Percentiles rank a stretch among this genome's conserved stretches.
These are phyloP conservation scores for Phanerochaete sordida DNA, from an alignment of 768 basidiomycete species.

Conservation along the genomic window DNA sequence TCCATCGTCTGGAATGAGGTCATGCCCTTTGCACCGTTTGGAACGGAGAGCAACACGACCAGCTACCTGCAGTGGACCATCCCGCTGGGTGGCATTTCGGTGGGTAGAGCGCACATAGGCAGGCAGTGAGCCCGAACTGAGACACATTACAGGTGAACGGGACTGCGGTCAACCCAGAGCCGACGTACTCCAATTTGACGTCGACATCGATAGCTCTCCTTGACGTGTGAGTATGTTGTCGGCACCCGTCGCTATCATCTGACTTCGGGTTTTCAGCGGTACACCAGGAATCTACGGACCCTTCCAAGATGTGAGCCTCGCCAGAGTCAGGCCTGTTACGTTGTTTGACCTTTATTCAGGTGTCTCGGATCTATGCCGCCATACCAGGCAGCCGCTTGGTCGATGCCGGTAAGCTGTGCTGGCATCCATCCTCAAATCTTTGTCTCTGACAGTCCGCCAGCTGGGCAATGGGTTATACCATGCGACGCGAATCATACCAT, in stretches of 20 bases:
- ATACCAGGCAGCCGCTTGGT: conserved; percentile 69
- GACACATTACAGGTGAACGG: conserved; percentile 47
- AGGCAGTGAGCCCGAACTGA: not conserved
- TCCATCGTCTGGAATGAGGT: conserved; percentile 73
- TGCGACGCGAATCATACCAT: conserved; percentile 59
- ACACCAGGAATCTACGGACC: conserved; percentile 71
- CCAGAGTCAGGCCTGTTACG: not conserved
- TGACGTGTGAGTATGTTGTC: conserved; percentile 54
- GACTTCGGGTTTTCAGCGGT: conserved; percentile 41
- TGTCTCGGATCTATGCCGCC: conserved; percentile 57
- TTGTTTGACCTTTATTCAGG: conserved; percentile 36
- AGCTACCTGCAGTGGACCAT: conserved; percentile 80
- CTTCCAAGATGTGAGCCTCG: conserved; percentile 61
- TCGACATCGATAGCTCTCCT: conserved; percentile 65
- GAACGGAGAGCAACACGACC: conserved; percentile 50
- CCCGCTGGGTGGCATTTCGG: conserved; percentile 51
- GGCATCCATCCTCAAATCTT: not conserved
- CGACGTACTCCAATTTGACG: conserved; percentile 58
- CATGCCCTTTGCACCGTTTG: conserved; percentile 63
- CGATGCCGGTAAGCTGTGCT: conserved; percentile 37
- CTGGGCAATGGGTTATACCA: conserved; percentile 74
- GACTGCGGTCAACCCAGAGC: conserved; percentile 45
- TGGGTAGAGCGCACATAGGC: conserved; percentile 26
- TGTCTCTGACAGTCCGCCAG: conserved; percentile 21
- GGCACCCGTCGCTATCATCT: not conserved